Base-by-base conservation (phyloP, 306 rosid species). In the Corylus avellana region DNA sequence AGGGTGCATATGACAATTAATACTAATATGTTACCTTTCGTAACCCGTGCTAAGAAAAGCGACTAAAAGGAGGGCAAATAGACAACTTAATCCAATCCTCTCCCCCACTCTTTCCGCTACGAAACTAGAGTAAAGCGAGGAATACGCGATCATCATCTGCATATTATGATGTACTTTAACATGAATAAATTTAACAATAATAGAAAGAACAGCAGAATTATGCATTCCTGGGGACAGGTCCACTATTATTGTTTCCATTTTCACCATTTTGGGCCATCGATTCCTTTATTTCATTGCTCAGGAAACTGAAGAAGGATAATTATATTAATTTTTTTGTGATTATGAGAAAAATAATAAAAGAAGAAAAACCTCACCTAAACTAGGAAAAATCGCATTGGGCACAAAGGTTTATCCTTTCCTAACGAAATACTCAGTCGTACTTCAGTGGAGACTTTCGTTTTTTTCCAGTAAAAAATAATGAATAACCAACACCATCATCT, bases 131-230 rank as follows among this genome's bases (percentile, higher is more conserved):
- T 89, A 85, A 86, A 91, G 87, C 10, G 92, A 86, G 75, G 89
- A 85, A 74, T 79, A 83, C 20, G 85, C 92, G 61, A 91, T 78
- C 92, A 87, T 86, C 90, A 89, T 89, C 92, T 91, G 89, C 83
- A 86, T 59, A 77, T 49, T 56, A 84, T 76, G 80, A 72, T 75
- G 72, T 68, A 18, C 54, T 75, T 27, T 51, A 76, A 48, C 50
- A 50, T 39, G 46, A 71, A 16, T 9, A 42, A 58, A 57, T 27
- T 39, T 18, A 59, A 78, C 46, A 22, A 48, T 11, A 17, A 37
- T 50, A 12, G 8, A 42, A 49, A 35, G 80, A 49, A 27, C 35
- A 29, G 7, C 55, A 59, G 59, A 44, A 44, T 14, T 37, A 17
- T 14, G 20, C 42, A 67, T 39, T 18, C 72, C 25, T 37, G 14